Conservation (phyloP, 23 red algal species). For the Agarophyton chilense region DNA sequence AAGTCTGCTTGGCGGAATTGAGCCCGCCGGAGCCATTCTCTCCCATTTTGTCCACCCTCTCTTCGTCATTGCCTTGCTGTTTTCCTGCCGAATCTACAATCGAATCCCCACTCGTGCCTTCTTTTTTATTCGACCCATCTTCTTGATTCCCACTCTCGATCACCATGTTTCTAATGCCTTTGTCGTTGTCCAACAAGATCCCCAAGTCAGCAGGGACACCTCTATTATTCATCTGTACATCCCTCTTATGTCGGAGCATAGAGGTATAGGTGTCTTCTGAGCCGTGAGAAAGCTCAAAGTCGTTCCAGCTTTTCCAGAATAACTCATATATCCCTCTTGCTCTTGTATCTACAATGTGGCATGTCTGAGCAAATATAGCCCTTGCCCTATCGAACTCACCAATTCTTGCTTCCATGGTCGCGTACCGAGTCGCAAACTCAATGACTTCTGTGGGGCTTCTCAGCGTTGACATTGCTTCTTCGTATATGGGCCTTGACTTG, state of each 20-base stretch:
- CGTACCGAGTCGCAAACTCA: slow-evolving; percentile 74
- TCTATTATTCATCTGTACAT: slow-evolving; percentile 39
- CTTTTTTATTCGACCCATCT: neutral
- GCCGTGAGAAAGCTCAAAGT: slow-evolving; percentile 74
- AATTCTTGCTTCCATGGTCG: slow-evolving; percentile 65
- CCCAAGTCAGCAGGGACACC: slow-evolving; percentile 10
- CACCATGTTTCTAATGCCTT: slow-evolving; percentile 40
- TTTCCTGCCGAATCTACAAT: neutral
- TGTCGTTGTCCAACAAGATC: neutral
- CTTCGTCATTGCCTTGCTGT: neutral
- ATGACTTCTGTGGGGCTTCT: slow-evolving; percentile 36
- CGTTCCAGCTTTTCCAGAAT: slow-evolving; percentile 78
- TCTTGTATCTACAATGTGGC: slow-evolving; percentile 67
- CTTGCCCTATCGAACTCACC: slow-evolving; percentile 79
- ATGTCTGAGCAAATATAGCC: slow-evolving; percentile 58
- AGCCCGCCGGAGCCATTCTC: neutral
- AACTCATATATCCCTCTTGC: slow-evolving; percentile 37
- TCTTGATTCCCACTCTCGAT: slow-evolving; percentile 4
- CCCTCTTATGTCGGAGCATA: slow-evolving; percentile 74
- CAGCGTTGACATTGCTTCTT: slow-evolving; percentile 66
- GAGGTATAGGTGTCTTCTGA: slow-evolving; percentile 74
- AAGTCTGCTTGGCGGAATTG: neutral
- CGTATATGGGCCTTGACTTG: slow-evolving; percentile 58
- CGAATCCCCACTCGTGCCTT: neutral
- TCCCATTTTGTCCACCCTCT: neutral